Conservation (phyloP, 2,329 filamentous ascomycete genomes). For the Tolypocladium tundrense region DNA sequence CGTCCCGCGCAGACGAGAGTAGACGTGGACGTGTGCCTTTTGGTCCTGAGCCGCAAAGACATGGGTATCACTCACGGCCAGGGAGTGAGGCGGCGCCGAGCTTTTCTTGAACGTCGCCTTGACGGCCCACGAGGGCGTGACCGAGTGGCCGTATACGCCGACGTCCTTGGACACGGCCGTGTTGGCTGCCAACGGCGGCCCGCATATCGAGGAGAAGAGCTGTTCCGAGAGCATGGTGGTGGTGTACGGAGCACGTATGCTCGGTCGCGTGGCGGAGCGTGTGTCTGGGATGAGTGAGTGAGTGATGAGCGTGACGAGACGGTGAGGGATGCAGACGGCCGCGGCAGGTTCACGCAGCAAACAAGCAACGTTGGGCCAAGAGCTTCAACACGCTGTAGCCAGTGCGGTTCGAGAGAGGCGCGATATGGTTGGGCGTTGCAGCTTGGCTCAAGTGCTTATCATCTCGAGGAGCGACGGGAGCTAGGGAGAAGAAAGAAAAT, state of each 20-base stretch:
- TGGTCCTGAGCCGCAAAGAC: slow-evolving; percentile 86
- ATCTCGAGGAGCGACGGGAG: neutral
- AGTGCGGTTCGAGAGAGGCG: neutral
- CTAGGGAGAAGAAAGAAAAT: neutral
- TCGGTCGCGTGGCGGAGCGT: too few relatives aligned
- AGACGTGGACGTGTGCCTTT: slow-evolving; percentile 89
- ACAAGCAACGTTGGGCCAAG: neutral
- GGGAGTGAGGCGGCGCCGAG: slow-evolving; percentile 64
- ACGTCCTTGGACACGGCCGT: slow-evolving; percentile 65
- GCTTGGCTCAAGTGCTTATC: neutral
- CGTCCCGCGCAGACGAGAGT: slow-evolving; percentile 70
- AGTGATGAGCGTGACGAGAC: neutral
- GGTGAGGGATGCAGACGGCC: neutral
- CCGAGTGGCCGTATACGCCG: slow-evolving; percentile 76
- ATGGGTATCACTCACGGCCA: slow-evolving; percentile 73
- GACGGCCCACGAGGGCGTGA: slow-evolving; percentile 67
- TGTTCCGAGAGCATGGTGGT: slow-evolving; percentile 46
- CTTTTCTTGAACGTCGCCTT: slow-evolving; percentile 85
- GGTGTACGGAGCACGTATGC: neutral
- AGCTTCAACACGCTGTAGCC: neutral
- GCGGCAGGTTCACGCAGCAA: neutral
- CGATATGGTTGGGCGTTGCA: neutral
- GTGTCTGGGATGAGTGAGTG: neutral
- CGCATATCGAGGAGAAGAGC: slow-evolving; percentile 48
- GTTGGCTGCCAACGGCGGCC: slow-evolving; percentile 48